These are phyloP conservation scores for Erigeron philadelphicus DNA, from an alignment of 140 eudicot genomes.

Conservation along the genomic window DNA sequence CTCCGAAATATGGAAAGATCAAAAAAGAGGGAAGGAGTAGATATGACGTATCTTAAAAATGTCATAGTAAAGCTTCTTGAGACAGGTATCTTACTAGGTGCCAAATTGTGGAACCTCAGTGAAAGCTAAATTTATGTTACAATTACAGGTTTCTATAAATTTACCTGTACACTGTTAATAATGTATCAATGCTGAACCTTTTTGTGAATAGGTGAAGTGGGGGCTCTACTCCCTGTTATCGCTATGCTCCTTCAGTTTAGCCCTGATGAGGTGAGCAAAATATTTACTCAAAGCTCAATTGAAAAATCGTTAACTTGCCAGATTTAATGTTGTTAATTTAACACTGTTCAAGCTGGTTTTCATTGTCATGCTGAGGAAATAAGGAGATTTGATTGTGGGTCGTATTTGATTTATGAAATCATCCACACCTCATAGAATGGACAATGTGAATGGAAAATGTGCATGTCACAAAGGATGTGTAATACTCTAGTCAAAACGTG, in stretches of 20 bases:
- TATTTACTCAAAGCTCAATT: background rate
- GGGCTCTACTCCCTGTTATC: conserved; percentile 85
- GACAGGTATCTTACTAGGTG: conserved; percentile 57
- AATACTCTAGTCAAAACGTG: background rate
- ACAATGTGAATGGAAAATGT: background rate
- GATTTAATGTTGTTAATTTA: background rate
- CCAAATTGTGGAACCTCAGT: conserved; percentile 12
- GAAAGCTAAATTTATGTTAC: conserved; percentile 10
- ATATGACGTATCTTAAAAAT: conserved; percentile 97
- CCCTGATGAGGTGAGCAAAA: conserved; percentile 84
- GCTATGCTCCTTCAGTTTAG: conserved; percentile 99
- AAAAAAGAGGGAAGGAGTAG: conserved; percentile 98
- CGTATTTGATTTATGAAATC: conserved; percentile 4
- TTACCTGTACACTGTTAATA: conserved; percentile 7
- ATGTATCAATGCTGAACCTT: conserved; percentile 3
- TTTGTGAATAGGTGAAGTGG: conserved; percentile 79
- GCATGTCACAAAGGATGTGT: background rate
- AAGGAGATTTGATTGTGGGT: background rate
- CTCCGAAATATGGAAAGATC: conserved; percentile 88
- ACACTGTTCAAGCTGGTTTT: background rate
- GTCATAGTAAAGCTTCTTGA: conserved; percentile 89
- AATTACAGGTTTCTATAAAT: background rate
- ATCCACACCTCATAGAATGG: background rate
- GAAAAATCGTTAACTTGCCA: background rate
- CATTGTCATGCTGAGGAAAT: background rate